Evolutionary conservation across 176 grass and related monocot genomes (phyloP), one percentile per base, ranked within the genome.

Genomic region (Areca catechu): DNA sequence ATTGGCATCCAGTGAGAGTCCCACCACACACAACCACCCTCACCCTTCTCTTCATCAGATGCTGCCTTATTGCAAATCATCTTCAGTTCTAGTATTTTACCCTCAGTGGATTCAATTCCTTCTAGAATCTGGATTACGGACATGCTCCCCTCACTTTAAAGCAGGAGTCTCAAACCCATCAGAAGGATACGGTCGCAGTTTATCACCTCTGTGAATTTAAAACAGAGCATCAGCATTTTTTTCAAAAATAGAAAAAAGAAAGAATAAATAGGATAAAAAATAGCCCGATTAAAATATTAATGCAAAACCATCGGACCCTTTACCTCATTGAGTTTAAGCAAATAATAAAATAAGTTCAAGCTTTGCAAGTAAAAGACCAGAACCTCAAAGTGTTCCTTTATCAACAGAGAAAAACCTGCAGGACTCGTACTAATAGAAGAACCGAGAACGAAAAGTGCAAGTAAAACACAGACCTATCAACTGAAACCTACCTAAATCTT

Each of bases 1-100:
- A 65, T 73, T 75, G 74, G 74, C 70, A 64, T 99, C 84, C 84
- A 99, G 77, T 74, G 85, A 81, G 28, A 99, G 81, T 37, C 78
- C 88, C 66, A 99, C 79, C 60, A 73, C 66, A 92, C 77, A 62
- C 84, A 93, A 34, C 71, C 73, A 17, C 78, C 88, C 69, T 73
- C 81, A 49, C 63, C 53, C 24, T 77, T 30, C 53, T 15, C 19
- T 24, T 53, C 50, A 20, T 60, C 22, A 2, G 27, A n/a, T 29
- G 19, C 73, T 65, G 19, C 67, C 12, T 69, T 69, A 60, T 82
- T 68, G 48, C 15, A 25, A 50, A 63, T 68, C 84, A 85, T 80
- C 24, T 16, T 20, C 5, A 70, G 16, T 14, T 54, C 34, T 43
- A 43, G 34, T 43, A 12, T 43, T 43, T 14, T 14, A 43, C 24